These are phyloP conservation scores for Acanthochlamys bracteata DNA, from an alignment of 106 monocot species.

Conservation along the genomic window DNA sequence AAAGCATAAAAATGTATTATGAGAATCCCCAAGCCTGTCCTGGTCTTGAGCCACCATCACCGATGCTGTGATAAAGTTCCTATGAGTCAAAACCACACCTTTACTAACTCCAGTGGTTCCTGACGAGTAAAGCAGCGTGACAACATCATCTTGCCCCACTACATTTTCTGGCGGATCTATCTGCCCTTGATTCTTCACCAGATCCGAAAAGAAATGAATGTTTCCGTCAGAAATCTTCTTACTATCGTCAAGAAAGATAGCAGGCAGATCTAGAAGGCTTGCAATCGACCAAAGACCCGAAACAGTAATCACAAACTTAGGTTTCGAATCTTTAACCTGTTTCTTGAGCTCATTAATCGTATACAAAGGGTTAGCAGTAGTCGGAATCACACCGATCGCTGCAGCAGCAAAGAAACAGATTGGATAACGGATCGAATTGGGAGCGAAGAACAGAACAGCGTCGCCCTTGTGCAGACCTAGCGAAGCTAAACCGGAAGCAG, in stretches of 20 bases:
- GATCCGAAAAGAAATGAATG: conserved; percentile 16
- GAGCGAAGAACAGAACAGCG: conserved; percentile 71
- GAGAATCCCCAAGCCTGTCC: conserved; percentile 25
- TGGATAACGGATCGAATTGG: conserved; percentile 59
- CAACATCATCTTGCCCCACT: conserved; percentile 43
- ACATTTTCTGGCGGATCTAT: no score
- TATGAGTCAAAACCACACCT: conserved; percentile 64
- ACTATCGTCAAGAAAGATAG: conserved; percentile 23
- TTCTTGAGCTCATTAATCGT: conserved; percentile 59
- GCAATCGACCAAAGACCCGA: conserved; percentile 39
- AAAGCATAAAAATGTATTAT: conserved; percentile 49
- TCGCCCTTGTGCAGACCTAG: conserved; percentile 32
- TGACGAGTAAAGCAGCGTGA: conserved; percentile 74
- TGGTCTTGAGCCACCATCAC: conserved; percentile 47
- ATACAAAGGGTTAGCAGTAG: conserved; percentile 70
- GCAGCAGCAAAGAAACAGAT: conserved; percentile 51
- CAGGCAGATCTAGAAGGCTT: conserved; percentile 33
- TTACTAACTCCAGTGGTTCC: conserved; percentile 81
- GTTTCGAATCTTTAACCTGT: conserved; percentile 46
- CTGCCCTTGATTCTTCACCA: conserved; percentile 17
- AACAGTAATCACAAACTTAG: conserved; percentile 44
- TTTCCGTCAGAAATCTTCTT: background rate
- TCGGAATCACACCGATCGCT: conserved; percentile 56
- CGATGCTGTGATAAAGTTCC: conserved; percentile 53
- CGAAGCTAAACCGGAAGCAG: conserved; percentile 22